Conservation (phyloP, 345 rosid species). For the Lepidium didymum region DNA sequence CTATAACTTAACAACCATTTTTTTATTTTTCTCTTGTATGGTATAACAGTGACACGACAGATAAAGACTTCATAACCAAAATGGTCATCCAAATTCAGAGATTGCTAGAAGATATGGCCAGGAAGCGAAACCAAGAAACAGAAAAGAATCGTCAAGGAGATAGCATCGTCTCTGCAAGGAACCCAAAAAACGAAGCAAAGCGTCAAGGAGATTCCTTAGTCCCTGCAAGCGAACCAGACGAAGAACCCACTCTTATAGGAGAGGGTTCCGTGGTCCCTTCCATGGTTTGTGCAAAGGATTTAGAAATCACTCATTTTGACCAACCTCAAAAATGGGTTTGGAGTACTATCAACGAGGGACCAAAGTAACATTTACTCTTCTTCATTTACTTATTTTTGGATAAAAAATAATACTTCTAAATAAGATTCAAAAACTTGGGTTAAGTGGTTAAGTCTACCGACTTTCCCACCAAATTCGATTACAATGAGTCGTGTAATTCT, state of each 20-base stretch:
- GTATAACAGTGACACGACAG: neutral
- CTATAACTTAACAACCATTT: neutral
- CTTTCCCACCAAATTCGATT: too few relatives aligned
- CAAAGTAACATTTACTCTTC: neutral
- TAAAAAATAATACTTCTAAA: too few relatives aligned
- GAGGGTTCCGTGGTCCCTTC: neutral
- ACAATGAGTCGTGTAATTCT: too few relatives aligned
- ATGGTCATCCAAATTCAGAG: neutral
- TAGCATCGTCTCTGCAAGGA: constrained; percentile 32
- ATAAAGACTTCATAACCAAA: neutral
- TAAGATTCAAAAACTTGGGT: too few relatives aligned
- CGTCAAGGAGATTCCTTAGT: constrained; percentile 24
- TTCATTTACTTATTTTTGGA: too few relatives aligned
- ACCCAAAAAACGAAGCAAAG: neutral
- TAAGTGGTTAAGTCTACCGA: too few relatives aligned
- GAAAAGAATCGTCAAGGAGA: neutral
- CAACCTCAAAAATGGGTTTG: neutral
- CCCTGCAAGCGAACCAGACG: constrained; percentile 20
- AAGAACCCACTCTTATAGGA: neutral
- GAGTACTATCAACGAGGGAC: constrained; percentile 3
- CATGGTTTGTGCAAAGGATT: neutral
- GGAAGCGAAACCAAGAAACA: neutral
- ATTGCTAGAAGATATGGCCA: neutral
- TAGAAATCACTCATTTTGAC: neutral
- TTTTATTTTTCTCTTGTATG: neutral